Evolutionary conservation across 2,329 filamentous ascomycete species (phyloP), one percentile per base, ranked within the genome.

Genomic region (Colletotrichum gigasporum): DNA sequence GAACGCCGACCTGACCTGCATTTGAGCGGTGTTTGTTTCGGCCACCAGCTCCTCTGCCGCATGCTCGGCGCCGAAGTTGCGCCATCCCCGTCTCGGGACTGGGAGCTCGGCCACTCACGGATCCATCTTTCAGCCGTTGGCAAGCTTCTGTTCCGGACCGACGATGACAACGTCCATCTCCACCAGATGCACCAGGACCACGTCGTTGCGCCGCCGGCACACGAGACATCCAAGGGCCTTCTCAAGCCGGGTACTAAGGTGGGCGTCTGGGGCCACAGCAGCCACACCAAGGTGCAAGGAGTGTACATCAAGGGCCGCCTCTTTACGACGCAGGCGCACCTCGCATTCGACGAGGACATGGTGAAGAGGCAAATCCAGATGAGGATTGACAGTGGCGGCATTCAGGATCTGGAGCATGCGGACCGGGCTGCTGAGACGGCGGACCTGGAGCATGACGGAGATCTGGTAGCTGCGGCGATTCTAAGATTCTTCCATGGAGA

Each of bases 111-210:
- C 28, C 91, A 94, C 28, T 85, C 83, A 63, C 80, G 85, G 20
- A 83, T 95, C 44, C 76, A 87, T 48, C 79, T 95, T 71, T 90
- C 87, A 4, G 79, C 82, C 22, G 82, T 85, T 67, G 92, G 92
- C 12, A 88, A 89, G 74, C 83, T 89, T 56, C 71, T 95, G 4
- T 94, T 95, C 76, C 85, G 87, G 34, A 80, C 84, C 51, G 83
- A 89, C 14, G 69, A 73, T 9, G 42, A 69, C 22, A 45, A 69
- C 5, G 68, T 91, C 78, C 82, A 83, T 22, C 82, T 95, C 20
- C 90, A 93, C 73, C 91, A 95, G 76, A 94, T 95, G 90, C 92
- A 96, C 74, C 86, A 86, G 67, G 92, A 95, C 72, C 86, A 91
- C 22, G 89, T 94, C 2, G 85, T 83, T 61, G 74, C 81, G 14